Conservation (phyloP, 164 flowering plant genomes). For the Annona cherimola region DNA sequence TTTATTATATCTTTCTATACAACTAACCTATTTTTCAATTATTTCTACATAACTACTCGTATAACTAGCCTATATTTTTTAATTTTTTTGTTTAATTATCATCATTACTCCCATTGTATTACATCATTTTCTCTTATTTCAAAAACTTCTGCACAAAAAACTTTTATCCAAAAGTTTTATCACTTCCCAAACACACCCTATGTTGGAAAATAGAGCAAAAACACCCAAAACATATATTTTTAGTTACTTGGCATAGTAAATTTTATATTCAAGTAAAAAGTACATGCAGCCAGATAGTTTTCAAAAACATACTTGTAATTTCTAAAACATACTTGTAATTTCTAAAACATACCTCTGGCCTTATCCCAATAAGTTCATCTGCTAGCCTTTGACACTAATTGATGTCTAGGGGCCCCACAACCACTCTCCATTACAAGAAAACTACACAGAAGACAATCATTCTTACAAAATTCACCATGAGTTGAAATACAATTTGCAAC, state of each 20-base stretch:
- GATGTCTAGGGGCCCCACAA: slow-evolving; percentile 85
- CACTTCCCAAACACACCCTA: too few relatives aligned
- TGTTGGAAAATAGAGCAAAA: too few relatives aligned
- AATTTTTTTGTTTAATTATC: too few relatives aligned
- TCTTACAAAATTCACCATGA: background rate
- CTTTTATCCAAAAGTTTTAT: too few relatives aligned
- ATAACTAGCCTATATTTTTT: too few relatives aligned
- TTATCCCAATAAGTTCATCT: slow-evolving; percentile 79
- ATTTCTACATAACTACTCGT: too few relatives aligned
- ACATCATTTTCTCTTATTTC: too few relatives aligned
- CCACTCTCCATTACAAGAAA: slow-evolving; percentile 64
- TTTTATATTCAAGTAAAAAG: background rate
- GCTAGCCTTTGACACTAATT: slow-evolving; percentile 80
- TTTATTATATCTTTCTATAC: too few relatives aligned
- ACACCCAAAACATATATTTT: too few relatives aligned
- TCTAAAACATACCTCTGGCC: slow-evolving; percentile 55
- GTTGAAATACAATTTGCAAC: slow-evolving; percentile 1
- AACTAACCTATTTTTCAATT: too few relatives aligned
- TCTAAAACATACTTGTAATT: background rate
- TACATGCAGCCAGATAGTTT: background rate
- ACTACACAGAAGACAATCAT: slow-evolving; percentile 38
- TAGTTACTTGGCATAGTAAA: background rate
- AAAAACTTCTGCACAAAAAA: too few relatives aligned
- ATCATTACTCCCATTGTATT: too few relatives aligned
- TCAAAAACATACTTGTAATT: background rate